Evolutionary conservation across 2,329 filamentous ascomycete genomes (phyloP).

Genomic region (Cladosporium oxysporum): DNA sequence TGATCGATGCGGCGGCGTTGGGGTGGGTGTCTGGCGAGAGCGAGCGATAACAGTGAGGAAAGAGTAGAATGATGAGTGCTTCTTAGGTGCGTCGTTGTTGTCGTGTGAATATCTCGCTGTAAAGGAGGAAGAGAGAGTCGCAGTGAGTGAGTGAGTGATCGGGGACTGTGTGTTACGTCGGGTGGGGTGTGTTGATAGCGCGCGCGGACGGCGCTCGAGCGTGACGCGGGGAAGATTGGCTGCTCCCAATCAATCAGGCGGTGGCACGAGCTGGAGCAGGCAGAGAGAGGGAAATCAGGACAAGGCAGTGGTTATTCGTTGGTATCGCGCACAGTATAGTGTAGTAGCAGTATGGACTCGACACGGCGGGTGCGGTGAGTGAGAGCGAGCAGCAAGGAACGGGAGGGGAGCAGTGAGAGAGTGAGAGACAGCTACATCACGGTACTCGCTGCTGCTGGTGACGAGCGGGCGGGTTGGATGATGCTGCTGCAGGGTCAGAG

Average conservation of each 20-base stretch:
- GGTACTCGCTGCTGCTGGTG: background rate
- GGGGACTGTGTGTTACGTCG: background rate
- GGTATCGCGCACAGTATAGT: background rate
- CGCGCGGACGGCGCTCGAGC: background rate
- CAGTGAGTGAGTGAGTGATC: background rate
- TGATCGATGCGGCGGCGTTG: slow-evolving; percentile 4
- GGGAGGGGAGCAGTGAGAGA: background rate
- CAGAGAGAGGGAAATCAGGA: background rate
- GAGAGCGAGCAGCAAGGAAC: background rate
- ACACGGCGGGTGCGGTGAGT: background rate
- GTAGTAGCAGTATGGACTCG: background rate
- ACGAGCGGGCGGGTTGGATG: background rate
- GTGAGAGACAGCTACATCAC: background rate
- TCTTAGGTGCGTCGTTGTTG: slow-evolving; percentile 8
- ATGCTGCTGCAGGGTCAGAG: background rate
- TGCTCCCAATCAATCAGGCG: background rate
- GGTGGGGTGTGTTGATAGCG: slow-evolving; percentile 10
- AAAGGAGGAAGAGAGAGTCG: background rate
- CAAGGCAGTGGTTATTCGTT: background rate
- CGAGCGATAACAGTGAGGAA: background rate
- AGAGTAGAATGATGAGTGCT: background rate
- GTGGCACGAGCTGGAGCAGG: background rate
- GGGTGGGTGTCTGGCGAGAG: background rate
- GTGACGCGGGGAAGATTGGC: background rate
- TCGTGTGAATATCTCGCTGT: background rate